A percentile compares a stretch with the other conserved stretches of the same genome.
phyloP scores from a whole-genome alignment of 192 early-diverging fungal genomes.

The Linnemannia zychae region DNA sequence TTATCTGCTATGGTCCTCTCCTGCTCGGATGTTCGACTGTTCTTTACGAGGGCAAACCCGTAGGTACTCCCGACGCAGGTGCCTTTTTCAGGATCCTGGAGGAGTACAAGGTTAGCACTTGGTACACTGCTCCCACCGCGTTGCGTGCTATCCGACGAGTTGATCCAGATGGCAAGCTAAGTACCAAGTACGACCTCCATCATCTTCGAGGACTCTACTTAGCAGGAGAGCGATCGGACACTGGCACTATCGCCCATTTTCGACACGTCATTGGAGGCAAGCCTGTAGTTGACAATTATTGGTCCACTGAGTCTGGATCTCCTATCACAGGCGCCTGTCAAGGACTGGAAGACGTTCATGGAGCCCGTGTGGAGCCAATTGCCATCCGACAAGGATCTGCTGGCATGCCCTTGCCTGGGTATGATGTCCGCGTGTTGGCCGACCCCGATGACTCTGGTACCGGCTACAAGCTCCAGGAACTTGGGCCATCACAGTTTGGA shows the following conservation, averaged over 20 bases:
- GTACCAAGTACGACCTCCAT: constrained; percentile 71
- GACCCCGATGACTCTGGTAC: constrained; percentile 62
- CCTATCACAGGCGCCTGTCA: constrained; percentile 83
- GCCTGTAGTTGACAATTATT: constrained; percentile 88
- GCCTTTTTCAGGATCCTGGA: constrained; percentile 84
- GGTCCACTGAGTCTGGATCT: constrained; percentile 91
- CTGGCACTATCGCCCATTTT: constrained; percentile 78
- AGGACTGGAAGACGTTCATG: constrained; percentile 60
- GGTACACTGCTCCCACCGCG: constrained; percentile 90
- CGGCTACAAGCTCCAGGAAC: constrained; percentile 26
- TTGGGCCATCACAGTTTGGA: constrained; percentile 75
- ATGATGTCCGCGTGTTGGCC: constrained; percentile 73
- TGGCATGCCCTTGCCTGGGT: constrained; percentile 84
- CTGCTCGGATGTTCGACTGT: constrained; percentile 82
- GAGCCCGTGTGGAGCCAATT: constrained; percentile 46
- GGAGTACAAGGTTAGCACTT: constrained; percentile 80
- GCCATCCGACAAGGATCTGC: constrained; percentile 78
- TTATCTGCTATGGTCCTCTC: constrained; percentile 86
- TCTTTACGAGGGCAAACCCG: constrained; percentile 90
- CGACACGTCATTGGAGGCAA: constrained; percentile 59
- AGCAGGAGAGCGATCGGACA: constrained; percentile 88
- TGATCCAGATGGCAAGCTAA: constrained; percentile 75
- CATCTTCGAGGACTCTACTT: constrained; percentile 76
- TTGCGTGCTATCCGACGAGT: constrained; percentile 84
- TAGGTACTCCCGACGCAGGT: constrained; percentile 83